Conservation (phyloP, 2,329 filamentous ascomycete genomes). For the Plectosphaerella cucumerina region DNA sequence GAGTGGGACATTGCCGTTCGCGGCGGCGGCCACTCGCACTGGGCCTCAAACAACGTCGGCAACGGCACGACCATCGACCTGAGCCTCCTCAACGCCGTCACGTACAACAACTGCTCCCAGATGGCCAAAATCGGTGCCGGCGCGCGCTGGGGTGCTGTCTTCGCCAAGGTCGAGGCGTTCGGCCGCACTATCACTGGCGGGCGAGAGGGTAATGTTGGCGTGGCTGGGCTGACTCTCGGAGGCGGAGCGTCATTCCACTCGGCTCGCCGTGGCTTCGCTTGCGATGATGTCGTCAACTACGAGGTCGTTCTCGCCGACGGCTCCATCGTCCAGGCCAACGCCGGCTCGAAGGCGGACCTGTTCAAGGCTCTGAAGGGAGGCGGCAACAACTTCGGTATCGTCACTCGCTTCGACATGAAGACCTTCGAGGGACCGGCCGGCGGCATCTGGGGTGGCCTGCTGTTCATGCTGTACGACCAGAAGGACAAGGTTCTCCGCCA, state of each 20-base stretch:
- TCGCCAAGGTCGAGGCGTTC: conserved; percentile 13
- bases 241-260: conserved; percentile 16
- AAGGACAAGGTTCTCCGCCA: neutral
- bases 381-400: conserved; percentile 40
- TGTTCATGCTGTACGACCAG: conserved; percentile 4
- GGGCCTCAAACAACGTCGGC: conserved; percentile 34
- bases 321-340: conserved; percentile 33
- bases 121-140: conserved; percentile 24
- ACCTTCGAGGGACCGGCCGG: neutral
- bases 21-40: conserved; percentile 41
- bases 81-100: conserved; percentile 20
- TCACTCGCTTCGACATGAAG: conserved; percentile 27
- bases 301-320: conserved; percentile 42
- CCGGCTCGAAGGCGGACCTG: conserved; percentile 31
- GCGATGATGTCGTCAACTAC: conserved; percentile 36
- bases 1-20: conserved; percentile 27
- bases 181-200: conserved; percentile 17
- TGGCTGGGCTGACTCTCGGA: conserved; percentile 25
- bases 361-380: conserved; percentile 45
- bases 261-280: conserved; percentile 21
- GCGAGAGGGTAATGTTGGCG: conserved; percentile 16
- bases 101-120: neutral
- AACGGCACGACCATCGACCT: conserved; percentile 34
- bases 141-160: conserved; percentile 16
- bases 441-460: conserved; percentile 1